These are phyloP conservation scores for Phytophthora chlamydospora DNA, from an alignment of 352 stramenopile genomes.

Conservation along the genomic window DNA sequence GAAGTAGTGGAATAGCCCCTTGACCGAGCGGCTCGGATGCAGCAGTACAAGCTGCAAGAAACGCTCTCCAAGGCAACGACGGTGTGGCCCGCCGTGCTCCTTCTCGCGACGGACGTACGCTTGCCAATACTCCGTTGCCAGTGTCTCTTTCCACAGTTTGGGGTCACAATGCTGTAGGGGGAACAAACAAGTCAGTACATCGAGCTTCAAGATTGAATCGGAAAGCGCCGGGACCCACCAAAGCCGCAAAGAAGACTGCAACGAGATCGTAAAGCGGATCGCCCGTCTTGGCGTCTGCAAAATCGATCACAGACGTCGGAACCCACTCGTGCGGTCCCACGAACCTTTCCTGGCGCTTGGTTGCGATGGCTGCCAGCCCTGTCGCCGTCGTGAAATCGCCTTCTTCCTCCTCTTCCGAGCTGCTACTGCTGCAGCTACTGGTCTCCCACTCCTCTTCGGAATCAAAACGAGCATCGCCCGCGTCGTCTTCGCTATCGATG, in stretches of 20 bases:
- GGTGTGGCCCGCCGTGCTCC: conserved; percentile 15
- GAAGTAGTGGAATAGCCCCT: conserved; percentile 76
- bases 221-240: conserved; percentile 50
- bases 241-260: conserved; percentile 74
- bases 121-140: conserved; percentile 77
- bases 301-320: conserved; percentile 83
- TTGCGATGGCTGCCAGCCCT: conserved; percentile 33
- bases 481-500: conserved; percentile 37
- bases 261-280: conserved; percentile 89
- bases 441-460: conserved; percentile 59
- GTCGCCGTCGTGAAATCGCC: conserved; percentile 24
- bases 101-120: conserved; percentile 61
- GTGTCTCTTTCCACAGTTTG: conserved; percentile 60
- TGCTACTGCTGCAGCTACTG: conserved; percentile 58
- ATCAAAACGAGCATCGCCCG: conserved; percentile 21
- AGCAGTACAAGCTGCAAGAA: conserved; percentile 80
- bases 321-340: conserved; percentile 58
- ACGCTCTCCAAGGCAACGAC: conserved; percentile 55
- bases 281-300: conserved; percentile 86
- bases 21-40: conserved; percentile 77
- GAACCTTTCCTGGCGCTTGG: conserved; percentile 56
- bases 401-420: conserved; percentile 57
- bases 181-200: conserved; percentile 10
- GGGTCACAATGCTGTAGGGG: conserved; percentile 67
- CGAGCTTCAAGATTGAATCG: not conserved